These are phyloP conservation scores for Pseudohalonectria lignicola DNA, from an alignment of 2,329 filamentous ascomycete species.

Conservation along the genomic window DNA sequence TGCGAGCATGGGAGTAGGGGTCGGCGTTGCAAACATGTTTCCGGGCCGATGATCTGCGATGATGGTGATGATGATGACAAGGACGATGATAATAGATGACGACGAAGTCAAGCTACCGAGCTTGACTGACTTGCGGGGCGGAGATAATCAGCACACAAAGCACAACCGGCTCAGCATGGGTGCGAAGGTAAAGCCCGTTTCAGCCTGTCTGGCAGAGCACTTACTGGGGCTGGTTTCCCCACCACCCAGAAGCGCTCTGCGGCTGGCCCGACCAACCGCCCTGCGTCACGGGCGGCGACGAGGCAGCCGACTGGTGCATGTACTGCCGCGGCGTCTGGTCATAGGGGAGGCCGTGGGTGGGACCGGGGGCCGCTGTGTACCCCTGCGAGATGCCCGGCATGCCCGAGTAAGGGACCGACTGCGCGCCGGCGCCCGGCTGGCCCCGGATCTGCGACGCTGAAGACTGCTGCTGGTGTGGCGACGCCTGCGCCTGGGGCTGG, in stretches of 20 bases:
- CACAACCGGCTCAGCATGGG: too few species aligned
- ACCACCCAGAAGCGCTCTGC: slow-evolving; percentile 49
- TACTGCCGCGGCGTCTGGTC: slow-evolving; percentile 57
- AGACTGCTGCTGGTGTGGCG: slow-evolving; percentile 40
- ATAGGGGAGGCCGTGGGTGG: slow-evolving; percentile 45
- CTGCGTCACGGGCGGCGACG: slow-evolving; percentile 37
- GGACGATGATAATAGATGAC: background rate
- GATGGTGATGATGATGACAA: background rate
- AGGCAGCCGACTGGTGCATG: slow-evolving; percentile 51
- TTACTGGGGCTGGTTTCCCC: slow-evolving; percentile 38
- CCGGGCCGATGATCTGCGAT: too few species aligned
- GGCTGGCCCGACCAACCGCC: slow-evolving; percentile 47
- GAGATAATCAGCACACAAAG: background rate
- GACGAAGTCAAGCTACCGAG: background rate
- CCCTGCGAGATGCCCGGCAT: slow-evolving; percentile 51
- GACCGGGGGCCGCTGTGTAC: slow-evolving; percentile 29
- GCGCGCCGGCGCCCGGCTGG: slow-evolving; percentile 29
- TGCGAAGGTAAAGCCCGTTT: too few species aligned
- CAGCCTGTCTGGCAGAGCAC: slow-evolving; percentile 4
- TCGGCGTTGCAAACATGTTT: too few species aligned
- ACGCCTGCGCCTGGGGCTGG: slow-evolving; percentile 36
- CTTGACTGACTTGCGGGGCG: background rate
- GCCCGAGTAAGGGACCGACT: slow-evolving; percentile 50
- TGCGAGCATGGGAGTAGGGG: too few species aligned
- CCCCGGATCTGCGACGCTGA: slow-evolving; percentile 45